These are phyloP conservation scores for Coemansia sp. DNA, from an alignment of 192 early-diverging fungal species.

Conservation along the genomic window DNA sequence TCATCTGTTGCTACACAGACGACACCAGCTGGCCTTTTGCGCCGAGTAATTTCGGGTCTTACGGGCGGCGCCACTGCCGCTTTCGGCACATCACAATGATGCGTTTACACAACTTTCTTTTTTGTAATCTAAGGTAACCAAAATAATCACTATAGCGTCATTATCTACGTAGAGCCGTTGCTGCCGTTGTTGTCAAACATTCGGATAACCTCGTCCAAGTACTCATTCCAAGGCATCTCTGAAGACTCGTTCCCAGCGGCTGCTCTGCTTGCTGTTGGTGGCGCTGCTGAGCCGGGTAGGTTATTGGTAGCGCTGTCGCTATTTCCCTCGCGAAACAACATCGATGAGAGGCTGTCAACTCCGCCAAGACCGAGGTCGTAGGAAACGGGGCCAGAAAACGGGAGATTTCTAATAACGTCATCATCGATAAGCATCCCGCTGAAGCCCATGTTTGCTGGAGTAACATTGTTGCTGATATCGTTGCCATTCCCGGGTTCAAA, in stretches of 20 bases:
- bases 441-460: constrained; percentile 22
- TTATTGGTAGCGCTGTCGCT: background rate
- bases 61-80: constrained; percentile 31
- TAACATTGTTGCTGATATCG: background rate
- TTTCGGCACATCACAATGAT: constrained; percentile 41
- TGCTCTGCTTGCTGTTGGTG: background rate
- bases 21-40: constrained; percentile 22
- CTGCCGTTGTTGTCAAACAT: constrained; percentile 20
- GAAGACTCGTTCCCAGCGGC: background rate
- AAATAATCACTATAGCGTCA: too few species aligned
- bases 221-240: constrained; percentile 38
- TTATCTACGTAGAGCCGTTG: background rate
- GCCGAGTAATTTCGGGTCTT: constrained; percentile 43
- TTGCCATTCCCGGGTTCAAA: background rate
- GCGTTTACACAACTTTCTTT: background rate
- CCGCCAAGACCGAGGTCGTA: constrained; percentile 22
- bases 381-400: constrained; percentile 32
- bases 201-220: constrained; percentile 44
- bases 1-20: constrained; percentile 24
- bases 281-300: background rate
- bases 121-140: background rate
- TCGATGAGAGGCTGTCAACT: constrained; percentile 1
- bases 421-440: constrained; percentile 35
- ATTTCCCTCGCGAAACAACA: background rate
- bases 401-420: constrained; percentile 31